phyloP scores from a whole-genome alignment of 495 filamentous ascomycete species.

The Acidiella bohemica region DNA sequence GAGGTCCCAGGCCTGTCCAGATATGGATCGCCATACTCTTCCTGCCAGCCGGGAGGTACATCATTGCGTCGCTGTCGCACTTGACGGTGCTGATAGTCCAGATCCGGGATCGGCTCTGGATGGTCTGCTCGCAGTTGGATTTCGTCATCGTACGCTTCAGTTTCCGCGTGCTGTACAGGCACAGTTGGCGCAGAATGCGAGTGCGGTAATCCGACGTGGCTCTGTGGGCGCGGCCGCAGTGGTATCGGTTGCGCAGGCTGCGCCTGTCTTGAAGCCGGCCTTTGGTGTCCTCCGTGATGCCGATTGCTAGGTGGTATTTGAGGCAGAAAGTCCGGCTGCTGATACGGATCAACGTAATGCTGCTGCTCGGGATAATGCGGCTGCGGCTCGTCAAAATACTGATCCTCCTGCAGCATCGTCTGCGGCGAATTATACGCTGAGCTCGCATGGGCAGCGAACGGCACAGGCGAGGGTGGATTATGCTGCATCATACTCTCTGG shows the following conservation, averaged over 20 bases:
- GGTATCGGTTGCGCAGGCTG: constrained; percentile 1
- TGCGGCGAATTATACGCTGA: too few relatives aligned
- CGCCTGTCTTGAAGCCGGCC: not conserved
- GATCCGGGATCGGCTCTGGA: constrained; percentile 18
- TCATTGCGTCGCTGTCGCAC: constrained; percentile 12
- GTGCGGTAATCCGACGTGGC: constrained; percentile 18
- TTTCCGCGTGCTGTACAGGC: not conserved
- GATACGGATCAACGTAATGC: constrained; percentile 5
- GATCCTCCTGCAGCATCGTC: not conserved
- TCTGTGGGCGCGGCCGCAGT: constrained; percentile 6
- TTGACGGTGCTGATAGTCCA: constrained; percentile 19
- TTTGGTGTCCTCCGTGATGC: constrained; percentile 1
- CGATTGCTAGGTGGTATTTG: constrained; percentile 17
- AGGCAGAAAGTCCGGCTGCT: constrained; percentile 17
- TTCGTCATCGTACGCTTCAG: constrained; percentile 4
- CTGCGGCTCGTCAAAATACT: constrained; percentile 8
- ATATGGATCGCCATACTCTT: constrained; percentile 8
- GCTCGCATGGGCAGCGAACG: too few relatives aligned
- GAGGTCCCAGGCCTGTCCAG: not conserved
- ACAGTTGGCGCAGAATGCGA: constrained; percentile 24
- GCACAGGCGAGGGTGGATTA: not conserved
- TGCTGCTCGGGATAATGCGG: not conserved
- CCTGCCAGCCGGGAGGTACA: constrained; percentile 12
- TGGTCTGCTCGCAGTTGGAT: constrained; percentile 14
- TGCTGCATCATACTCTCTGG: constrained; percentile 1